phyloP scores from a whole-genome alignment of 495 filamentous ascomycete genomes.

The Pseudevernia furfuracea region DNA sequence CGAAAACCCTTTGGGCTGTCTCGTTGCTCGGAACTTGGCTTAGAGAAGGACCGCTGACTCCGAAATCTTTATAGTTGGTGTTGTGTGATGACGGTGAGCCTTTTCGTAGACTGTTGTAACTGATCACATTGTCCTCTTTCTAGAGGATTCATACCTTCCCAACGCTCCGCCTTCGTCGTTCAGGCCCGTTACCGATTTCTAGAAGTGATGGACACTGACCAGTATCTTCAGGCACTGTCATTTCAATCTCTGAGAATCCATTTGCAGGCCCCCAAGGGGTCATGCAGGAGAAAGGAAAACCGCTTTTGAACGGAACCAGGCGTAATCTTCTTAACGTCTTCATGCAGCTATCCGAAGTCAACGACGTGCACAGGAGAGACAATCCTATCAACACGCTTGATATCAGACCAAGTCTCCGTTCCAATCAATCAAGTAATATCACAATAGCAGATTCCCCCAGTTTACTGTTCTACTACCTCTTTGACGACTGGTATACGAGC shows the following conservation, averaged over 20 bases:
- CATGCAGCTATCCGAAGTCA: slow-evolving; percentile 52
- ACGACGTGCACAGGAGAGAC: slow-evolving; percentile 13
- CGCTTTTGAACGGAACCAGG: slow-evolving; percentile 49
- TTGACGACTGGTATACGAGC: slow-evolving; percentile 75
- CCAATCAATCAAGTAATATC: slow-evolving; percentile 34
- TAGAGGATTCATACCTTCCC: not conserved
- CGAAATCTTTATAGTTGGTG: slow-evolving; percentile 41
- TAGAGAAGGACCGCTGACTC: not conserved
- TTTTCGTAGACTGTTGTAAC: slow-evolving; percentile 1
- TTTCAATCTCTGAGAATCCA: slow-evolving; percentile 69
- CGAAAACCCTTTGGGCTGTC: not conserved
- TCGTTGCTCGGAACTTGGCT: not conserved
- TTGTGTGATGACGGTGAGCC: slow-evolving; percentile 64
- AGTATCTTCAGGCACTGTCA: slow-evolving; percentile 47
- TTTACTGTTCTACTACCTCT: slow-evolving; percentile 77
- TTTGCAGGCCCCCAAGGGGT: slow-evolving; percentile 37
- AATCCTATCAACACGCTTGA: slow-evolving; percentile 35
- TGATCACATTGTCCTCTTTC: slow-evolving; percentile 26
- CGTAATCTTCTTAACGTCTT: slow-evolving; percentile 67
- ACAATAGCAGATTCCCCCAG: slow-evolving; percentile 59
- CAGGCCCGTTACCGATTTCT: not conserved
- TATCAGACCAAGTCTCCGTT: slow-evolving; percentile 28
- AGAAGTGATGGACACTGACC: not conserved
- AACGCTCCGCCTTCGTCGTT: not conserved
- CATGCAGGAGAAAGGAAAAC: slow-evolving; percentile 31